Evolutionary conservation across 2,329 filamentous ascomycete species (phyloP).

Genomic region (Neoascochyta sp.): DNA sequence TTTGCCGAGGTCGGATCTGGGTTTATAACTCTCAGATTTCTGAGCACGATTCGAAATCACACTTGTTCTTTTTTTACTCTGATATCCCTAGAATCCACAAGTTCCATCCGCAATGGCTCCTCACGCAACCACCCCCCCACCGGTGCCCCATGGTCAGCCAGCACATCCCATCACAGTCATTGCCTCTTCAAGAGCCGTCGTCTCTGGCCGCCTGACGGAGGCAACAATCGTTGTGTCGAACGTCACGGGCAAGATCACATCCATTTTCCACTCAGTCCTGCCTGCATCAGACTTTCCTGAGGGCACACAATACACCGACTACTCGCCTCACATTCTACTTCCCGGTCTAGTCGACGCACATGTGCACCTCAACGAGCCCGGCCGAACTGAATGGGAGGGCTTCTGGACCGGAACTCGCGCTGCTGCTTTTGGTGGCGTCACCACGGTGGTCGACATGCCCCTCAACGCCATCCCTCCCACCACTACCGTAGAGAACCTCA

Average conservation of each 20-base stretch:
- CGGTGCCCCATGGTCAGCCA: slow-evolving; percentile 24
- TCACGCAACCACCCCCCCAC: slow-evolving; percentile 35
- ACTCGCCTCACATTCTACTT: slow-evolving; percentile 78
- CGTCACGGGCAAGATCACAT: slow-evolving; percentile 76
- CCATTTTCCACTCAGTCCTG: slow-evolving; percentile 70
- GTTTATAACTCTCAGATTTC: slow-evolving; percentile 21
- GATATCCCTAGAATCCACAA: too few relatives aligned
- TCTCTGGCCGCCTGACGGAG: slow-evolving; percentile 71
- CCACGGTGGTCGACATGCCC: slow-evolving; percentile 96
- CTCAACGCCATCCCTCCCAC: slow-evolving; percentile 95
- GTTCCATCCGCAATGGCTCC: too few relatives aligned
- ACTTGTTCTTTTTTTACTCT: too few relatives aligned
- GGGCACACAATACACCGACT: slow-evolving; percentile 71
- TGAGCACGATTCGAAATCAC: too few relatives aligned
- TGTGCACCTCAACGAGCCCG: slow-evolving; percentile 95
- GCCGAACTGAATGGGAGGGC: slow-evolving; percentile 96
- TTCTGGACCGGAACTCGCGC: slow-evolving; percentile 93
- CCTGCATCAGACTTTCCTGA: slow-evolving; percentile 70
- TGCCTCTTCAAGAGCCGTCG: slow-evolving; percentile 76
- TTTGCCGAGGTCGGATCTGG: slow-evolving; percentile 19
- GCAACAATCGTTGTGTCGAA: slow-evolving; percentile 80
- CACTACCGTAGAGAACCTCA: slow-evolving; percentile 76
- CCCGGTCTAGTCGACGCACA: slow-evolving; percentile 95
- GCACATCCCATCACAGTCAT: slow-evolving; percentile 64
- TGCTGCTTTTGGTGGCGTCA: slow-evolving; percentile 92